phyloP scores from a whole-genome alignment of 768 basidiomycete genomes.

The Hydnomerulius pinastri region DNA sequence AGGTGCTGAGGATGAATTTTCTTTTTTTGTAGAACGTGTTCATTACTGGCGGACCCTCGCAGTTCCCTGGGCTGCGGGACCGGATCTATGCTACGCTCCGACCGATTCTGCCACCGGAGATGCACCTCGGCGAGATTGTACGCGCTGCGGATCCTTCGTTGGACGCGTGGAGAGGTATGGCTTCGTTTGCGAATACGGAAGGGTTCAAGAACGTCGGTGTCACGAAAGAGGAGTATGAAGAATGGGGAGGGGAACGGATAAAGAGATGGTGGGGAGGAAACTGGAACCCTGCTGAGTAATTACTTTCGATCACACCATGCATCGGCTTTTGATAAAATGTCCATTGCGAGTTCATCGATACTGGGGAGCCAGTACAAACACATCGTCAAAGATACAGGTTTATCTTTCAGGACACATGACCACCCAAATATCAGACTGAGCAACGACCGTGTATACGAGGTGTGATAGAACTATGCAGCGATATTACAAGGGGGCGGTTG shows the following conservation, averaged over 20 bases:
- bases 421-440: background rate
- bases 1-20: background rate
- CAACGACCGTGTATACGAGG: slow-evolving; percentile 1
- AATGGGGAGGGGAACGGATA: slow-evolving; percentile 84
- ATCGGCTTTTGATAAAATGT: no score
- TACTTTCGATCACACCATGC: no score
- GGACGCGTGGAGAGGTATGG: slow-evolving; percentile 96
- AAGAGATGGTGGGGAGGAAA: slow-evolving; percentile 94
- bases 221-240: slow-evolving; percentile 83
- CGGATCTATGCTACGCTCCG: slow-evolving; percentile 76
- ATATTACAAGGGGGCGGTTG: slow-evolving; percentile 16
- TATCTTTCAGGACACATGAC: background rate
- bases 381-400: background rate
- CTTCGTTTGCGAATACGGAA: slow-evolving; percentile 60
- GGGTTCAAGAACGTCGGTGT: slow-evolving; percentile 59
- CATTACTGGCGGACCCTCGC: slow-evolving; percentile 81
- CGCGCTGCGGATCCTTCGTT: slow-evolving; percentile 64
- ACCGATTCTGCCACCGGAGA: slow-evolving; percentile 83
- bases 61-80: slow-evolving; percentile 65
- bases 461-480: slow-evolving; percentile 10
- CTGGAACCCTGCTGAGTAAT: slow-evolving; percentile 53
- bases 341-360: background rate
- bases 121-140: slow-evolving; percentile 58
- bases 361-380: no score
- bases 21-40: slow-evolving; percentile 72